Conservation (phyloP, 192 early-diverging fungal genomes). For the Podila verticillata region DNA sequence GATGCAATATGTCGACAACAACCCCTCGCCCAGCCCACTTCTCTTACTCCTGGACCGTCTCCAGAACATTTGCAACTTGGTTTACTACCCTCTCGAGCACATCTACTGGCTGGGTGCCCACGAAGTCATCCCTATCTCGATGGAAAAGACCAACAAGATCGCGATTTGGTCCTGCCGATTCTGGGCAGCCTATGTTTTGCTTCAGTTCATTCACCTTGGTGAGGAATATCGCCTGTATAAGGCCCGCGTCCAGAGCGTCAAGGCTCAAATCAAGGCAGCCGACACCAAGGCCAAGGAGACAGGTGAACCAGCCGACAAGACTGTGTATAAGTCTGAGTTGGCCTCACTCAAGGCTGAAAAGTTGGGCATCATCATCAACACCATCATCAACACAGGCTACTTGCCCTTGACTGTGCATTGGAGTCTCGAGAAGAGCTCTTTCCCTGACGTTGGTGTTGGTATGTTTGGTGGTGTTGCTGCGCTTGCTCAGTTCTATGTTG, state of each 20-base stretch:
- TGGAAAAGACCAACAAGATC: slow-evolving; percentile 76
- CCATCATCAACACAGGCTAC: slow-evolving; percentile 92
- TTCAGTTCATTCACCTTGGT: slow-evolving; percentile 87
- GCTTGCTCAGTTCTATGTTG: slow-evolving; percentile 79
- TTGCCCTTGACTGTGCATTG: slow-evolving; percentile 92
- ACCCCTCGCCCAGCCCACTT: slow-evolving; percentile 70
- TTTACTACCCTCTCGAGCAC: slow-evolving; percentile 98
- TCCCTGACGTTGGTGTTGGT: slow-evolving; percentile 94
- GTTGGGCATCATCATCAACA: slow-evolving; percentile 73
- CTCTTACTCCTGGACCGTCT: slow-evolving; percentile 79
- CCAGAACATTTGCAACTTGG: slow-evolving; percentile 87
- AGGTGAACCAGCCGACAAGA: slow-evolving; percentile 52
- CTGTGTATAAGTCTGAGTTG: slow-evolving; percentile 73
- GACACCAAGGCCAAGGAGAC: slow-evolving; percentile 56
- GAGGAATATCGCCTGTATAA: slow-evolving; percentile 72
- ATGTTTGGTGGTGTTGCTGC: slow-evolving; percentile 95
- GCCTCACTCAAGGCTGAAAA: slow-evolving; percentile 63
- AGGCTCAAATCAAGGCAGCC: slow-evolving; percentile 67
- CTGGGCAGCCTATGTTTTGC: slow-evolving; percentile 93
- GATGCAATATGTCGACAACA: slow-evolving; percentile 80
- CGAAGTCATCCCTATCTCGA: slow-evolving; percentile 79
- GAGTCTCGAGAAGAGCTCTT: slow-evolving; percentile 84
- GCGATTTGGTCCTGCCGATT: slow-evolving; percentile 96
- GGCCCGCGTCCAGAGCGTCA: slow-evolving; percentile 53
- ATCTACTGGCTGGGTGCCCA: slow-evolving; percentile 93